phyloP scores from a whole-genome alignment of 2,329 filamentous ascomycete genomes.

The Pseudocercospora ulei region DNA sequence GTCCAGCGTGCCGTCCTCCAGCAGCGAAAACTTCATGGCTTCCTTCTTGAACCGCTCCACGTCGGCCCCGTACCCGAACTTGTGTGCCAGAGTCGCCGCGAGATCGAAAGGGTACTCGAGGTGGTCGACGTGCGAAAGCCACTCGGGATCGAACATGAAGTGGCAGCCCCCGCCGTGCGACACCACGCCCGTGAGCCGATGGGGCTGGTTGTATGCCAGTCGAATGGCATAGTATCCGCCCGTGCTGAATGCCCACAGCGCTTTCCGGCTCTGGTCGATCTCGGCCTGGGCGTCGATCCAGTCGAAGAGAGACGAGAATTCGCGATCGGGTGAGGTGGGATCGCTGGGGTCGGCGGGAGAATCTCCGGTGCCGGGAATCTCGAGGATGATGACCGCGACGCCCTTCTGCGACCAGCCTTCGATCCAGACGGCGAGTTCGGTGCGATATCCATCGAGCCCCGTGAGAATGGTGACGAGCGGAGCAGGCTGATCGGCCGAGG shows the following conservation, averaged over 20 bases:
- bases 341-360: conserved; percentile 44
- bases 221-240: conserved; percentile 52
- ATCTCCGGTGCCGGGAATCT: conserved; percentile 52
- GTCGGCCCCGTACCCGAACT: conserved; percentile 40
- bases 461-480: conserved; percentile 50
- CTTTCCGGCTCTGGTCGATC: conserved; percentile 43
- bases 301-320: conserved; percentile 47
- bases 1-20: conserved; percentile 48
- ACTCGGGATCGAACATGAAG: conserved; percentile 49
- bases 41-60: conserved; percentile 43
- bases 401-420: conserved; percentile 44
- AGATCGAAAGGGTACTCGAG: conserved; percentile 54
- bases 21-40: conserved; percentile 45
- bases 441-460: conserved; percentile 51
- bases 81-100: conserved; percentile 44
- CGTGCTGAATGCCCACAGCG: conserved; percentile 50
- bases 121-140: conserved; percentile 48
- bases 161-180: conserved; percentile 50
- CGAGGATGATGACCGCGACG: conserved; percentile 45
- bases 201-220: conserved; percentile 48
- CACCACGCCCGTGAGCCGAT: conserved; percentile 45
- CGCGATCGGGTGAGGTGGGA: conserved; percentile 44
- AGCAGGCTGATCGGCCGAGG: conserved; percentile 38
- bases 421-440: conserved; percentile 47
- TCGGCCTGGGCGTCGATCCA: conserved; percentile 44